These are phyloP conservation scores for Cudoniella acicularis DNA, from an alignment of 495 filamentous ascomycete species.

Conservation along the genomic window DNA sequence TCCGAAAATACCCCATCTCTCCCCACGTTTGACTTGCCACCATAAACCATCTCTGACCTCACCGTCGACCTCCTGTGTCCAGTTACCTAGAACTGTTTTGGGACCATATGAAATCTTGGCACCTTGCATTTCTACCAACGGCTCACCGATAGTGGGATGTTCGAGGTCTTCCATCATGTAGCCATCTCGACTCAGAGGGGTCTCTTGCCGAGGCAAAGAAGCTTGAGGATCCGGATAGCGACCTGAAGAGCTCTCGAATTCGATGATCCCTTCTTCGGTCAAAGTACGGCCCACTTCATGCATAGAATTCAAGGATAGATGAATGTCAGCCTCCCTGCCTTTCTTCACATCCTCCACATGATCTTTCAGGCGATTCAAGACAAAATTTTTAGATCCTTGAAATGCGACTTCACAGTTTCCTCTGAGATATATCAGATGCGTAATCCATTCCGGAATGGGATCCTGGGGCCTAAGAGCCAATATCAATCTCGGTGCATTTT, in stretches of 20 bases:
- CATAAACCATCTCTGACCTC: conserved; percentile 54
- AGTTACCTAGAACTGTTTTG: conserved; percentile 72
- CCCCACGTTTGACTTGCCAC: conserved; percentile 79
- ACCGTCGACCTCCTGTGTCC: conserved; percentile 56
- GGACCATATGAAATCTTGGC: conserved; percentile 76
- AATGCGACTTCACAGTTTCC: conserved; percentile 53
- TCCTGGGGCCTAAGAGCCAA: conserved; percentile 82
- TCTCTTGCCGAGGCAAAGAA: no score
- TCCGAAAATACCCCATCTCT: conserved; percentile 89
- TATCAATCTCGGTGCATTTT: conserved; percentile 64
- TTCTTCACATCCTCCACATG: conserved; percentile 39
- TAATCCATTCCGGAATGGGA: conserved; percentile 83
- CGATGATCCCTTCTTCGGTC: conserved; percentile 43
- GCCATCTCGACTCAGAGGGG: conserved; percentile 30
- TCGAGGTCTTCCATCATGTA: conserved; percentile 20
- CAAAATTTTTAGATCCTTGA: conserved; percentile 52
- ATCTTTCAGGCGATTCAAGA: conserved; percentile 42
- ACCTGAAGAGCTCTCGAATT: conserved; percentile 13
- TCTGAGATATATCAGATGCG: conserved; percentile 67
- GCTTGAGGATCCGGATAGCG: no score
- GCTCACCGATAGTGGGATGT: conserved; percentile 39
- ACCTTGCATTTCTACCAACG: conserved; percentile 80
- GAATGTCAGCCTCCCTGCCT: conserved; percentile 28
- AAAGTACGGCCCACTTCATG: conserved; percentile 46
- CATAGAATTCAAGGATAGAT: conserved; percentile 40